Evolutionary conservation across 192 early-diverging fungal species (phyloP), one percentile per base, ranked within the genome.

Genomic region (Dimargaris xerosporica): DNA sequence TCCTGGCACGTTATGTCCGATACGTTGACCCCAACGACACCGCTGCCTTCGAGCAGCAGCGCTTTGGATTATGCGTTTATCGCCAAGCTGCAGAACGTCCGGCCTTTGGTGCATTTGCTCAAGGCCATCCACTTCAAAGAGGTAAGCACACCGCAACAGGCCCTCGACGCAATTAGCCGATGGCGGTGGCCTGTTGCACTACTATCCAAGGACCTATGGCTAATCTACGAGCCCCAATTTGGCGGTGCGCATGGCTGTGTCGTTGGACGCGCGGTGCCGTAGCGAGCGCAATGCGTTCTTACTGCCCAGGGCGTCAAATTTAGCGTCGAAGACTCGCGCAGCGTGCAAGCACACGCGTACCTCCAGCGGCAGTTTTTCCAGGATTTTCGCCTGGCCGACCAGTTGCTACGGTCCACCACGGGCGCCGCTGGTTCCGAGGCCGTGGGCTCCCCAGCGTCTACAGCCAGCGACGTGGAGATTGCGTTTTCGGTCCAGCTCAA

Each of bases 21-120:
- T 39, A 5, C 34, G 7, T 39, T 39, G 34, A 39, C 34, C 34
- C 34, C 34, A 39, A 39, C 34, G 34, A 39, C 34, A 7, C 34
- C 34, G 2, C 7, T 39, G 34, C 34, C 34, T 2, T 7, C 34
- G 34, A 39, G 34, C 7, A 7, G 34, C 34, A 39, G 34, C 34
- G 7, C 34, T 39, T 39, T 39, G 7, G 50, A 52, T 19, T 56
- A 56, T 17, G 30, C 54, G 15, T 29, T 56, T n/a, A 17, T 56
- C 6, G 75, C 72, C n/a, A 63, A 65, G 17, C 53, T 73, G 9
- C 68, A 67, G 50, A 77, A 77, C 64, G 70, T 77, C 30, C 69
- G 73, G 9, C 71, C 77, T 0, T 62, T 81, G n/a, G 77, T 75
- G 23, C 73, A 77, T 52, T 70, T 79, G 71, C 72, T 79, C 34